Base-by-base conservation (phyloP, 2,329 filamentous ascomycete species). In the Stachybotrys elegans region DNA sequence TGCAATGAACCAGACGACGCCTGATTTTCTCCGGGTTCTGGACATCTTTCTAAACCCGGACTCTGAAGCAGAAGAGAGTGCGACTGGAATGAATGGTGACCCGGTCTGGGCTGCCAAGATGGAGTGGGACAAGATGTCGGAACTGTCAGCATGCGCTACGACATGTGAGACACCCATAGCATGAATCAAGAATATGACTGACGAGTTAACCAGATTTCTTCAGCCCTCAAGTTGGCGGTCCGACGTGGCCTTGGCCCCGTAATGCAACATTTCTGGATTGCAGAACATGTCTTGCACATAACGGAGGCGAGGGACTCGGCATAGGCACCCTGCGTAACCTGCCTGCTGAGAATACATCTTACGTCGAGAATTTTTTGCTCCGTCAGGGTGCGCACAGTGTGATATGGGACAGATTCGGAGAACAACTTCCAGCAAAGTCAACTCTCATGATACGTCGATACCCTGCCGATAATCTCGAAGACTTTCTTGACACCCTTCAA, bases 231-330 rank as follows among this genome's bases (percentile, higher is more conserved):
- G 31, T 8, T 7, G 7, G 8, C 31, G 31, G 31, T 35, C n/a
- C 31, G 31, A 35, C 7, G n/a, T n/a, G 31, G 31, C 8, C 31
- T 35, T n/a, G n/a, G n/a, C n/a, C n/a, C n/a, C 31, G 31, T 35
- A 35, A 16, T 35, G 31, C 31, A 16, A 17, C 14, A 7, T 8
- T 35, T 35, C 31, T 35, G 31, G 31, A 35, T 35, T 35, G 31
- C 31, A 35, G n/a, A 35, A 35, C 31, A 35, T 35, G n/a, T 35
- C 31, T 35, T 8, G n/a, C n/a, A 35, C 31, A 16, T 35, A 35
- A 35, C n/a, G n/a, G n/a, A n/a, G n/a, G n/a, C n/a, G n/a, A 29
- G 25, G 25, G 25, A n/a, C 25, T 29, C 25, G 25, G 25, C 25
- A 9, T 29, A 8, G 25, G 25, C n/a, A 29, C 25, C 25, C 25